Evolutionary conservation across 1,284 basidiomycete species (phyloP).

Genomic region (Ceratobasidium theobromae): DNA sequence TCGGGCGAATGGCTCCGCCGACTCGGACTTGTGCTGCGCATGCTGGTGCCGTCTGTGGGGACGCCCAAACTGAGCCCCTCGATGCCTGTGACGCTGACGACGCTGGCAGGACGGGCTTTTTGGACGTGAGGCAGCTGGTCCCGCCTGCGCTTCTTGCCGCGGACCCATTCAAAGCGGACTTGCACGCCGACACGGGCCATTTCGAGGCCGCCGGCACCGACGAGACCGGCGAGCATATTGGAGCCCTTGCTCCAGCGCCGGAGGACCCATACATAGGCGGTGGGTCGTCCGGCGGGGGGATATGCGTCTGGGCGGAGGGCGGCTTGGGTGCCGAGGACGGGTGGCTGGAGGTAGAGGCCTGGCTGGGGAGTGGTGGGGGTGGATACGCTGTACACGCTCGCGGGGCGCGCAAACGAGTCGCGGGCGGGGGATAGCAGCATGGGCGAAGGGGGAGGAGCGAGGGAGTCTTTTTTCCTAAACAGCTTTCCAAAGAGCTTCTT

Average conservation of each 20-base stretch:
- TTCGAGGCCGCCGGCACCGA: constrained; percentile 36
- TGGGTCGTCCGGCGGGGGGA: constrained; percentile 50
- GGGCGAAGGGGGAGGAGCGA: not conserved
- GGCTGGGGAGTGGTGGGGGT: constrained; percentile 32
- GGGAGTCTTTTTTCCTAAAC: constrained; percentile 61
- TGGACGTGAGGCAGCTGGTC: constrained; percentile 6
- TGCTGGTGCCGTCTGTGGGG: not conserved
- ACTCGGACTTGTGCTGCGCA: constrained; percentile 1
- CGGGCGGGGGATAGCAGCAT: not conserved
- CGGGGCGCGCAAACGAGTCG: constrained; percentile 20
- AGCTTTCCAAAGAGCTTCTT: constrained; percentile 74
- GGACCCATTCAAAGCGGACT: constrained; percentile 73
- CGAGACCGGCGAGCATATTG: constrained; percentile 33
- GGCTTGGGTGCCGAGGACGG: constrained; percentile 66
- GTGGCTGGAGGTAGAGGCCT: constrained; percentile 50
- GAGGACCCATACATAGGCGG: constrained; percentile 81
- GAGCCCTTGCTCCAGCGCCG: constrained; percentile 68
- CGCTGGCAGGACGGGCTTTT: constrained; percentile 6
- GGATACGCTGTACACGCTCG: constrained; percentile 11
- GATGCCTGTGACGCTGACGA: not conserved
- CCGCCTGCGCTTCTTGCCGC: constrained; percentile 46
- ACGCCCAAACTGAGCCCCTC: constrained; percentile 11
- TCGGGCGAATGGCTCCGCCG: not conserved
- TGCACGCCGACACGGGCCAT: constrained; percentile 50
- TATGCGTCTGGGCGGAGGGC: constrained; percentile 44